A percentile compares a stretch with the other conserved stretches of the same genome.
These are phyloP conservation scores for Metschnikowia continentalis DNA, from an alignment of 805 yeast genomes.

Conservation along the genomic window DNA sequence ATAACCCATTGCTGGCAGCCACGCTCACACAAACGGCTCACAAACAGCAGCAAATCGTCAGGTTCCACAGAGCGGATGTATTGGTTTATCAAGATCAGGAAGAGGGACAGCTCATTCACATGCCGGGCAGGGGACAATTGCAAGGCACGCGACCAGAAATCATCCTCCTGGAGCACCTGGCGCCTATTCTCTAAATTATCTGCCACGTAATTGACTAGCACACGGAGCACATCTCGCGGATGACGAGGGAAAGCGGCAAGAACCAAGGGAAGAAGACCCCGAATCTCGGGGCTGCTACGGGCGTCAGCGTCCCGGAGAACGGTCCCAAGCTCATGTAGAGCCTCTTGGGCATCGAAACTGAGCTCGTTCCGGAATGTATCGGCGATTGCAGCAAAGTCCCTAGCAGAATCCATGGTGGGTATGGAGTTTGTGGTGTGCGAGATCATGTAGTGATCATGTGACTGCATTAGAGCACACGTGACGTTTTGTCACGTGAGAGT, in stretches of 20 bases:
- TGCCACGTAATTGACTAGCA: constrained; percentile 33
- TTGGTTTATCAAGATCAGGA: constrained; percentile 27
- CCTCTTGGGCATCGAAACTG: background rate
- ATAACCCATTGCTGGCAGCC: constrained; percentile 8
- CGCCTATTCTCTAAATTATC: constrained; percentile 26
- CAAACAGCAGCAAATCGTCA: constrained; percentile 18
- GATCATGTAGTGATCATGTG: background rate
- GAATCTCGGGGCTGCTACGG: constrained; percentile 14
- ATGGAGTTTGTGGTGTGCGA: background rate
- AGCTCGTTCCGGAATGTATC: background rate
- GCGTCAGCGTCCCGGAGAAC: constrained; percentile 19
- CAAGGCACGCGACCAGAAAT: constrained; percentile 10
- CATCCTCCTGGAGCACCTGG: constrained; percentile 4
- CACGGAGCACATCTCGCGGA: constrained; percentile 23
- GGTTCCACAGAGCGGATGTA: constrained; percentile 27
- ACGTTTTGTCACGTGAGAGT: too few species aligned
- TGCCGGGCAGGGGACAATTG: background rate
- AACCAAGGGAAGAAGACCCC: constrained; percentile 9
- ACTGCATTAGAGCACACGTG: background rate
- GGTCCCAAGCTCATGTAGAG: constrained; percentile 13
- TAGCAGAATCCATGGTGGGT: background rate
- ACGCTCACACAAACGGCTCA: background rate
- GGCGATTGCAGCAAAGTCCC: background rate
- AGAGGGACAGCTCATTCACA: constrained; percentile 9
- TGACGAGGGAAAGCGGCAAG: constrained; percentile 6